These are phyloP conservation scores for Salix arbutifolia DNA, from an alignment of 345 rosid species.

Conservation along the genomic window DNA sequence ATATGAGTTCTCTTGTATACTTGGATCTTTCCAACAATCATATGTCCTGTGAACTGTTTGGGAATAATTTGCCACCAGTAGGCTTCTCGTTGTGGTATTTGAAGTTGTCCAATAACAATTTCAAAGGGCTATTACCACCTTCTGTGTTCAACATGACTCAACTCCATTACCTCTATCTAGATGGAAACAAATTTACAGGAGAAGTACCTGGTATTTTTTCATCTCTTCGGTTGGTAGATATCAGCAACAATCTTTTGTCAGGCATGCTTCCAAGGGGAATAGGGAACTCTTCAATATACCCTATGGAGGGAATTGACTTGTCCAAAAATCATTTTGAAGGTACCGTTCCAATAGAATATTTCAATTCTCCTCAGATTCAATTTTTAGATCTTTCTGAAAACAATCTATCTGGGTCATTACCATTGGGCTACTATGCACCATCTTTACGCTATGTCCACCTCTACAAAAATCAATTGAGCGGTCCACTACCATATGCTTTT, in stretches of 20 bases:
- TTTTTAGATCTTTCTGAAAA: constrained; percentile 3
- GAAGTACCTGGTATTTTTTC: neutral
- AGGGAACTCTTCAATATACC: neutral
- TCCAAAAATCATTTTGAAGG: neutral
- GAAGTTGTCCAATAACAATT: neutral
- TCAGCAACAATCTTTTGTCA: neutral
- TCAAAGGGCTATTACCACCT: neutral
- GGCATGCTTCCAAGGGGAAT: neutral
- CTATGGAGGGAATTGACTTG: neutral
- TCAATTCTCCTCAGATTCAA: neutral
- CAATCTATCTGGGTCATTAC: neutral
- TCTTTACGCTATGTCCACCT: neutral
- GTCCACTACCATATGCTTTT: neutral
- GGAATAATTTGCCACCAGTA: neutral
- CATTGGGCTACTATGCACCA: neutral
- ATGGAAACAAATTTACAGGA: neutral
- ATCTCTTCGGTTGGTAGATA: neutral
- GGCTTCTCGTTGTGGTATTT: neutral
- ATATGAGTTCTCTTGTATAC: neutral
- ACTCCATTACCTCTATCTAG: neutral
- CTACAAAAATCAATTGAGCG: neutral
- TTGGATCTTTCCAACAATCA: constrained; percentile 24
- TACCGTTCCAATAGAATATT: neutral
- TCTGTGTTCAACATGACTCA: neutral
- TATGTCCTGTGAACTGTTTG: neutral